These are phyloP conservation scores for Lichtheimia ornata DNA, from an alignment of 371 early-diverging fungal genomes.

Conservation along the genomic window DNA sequence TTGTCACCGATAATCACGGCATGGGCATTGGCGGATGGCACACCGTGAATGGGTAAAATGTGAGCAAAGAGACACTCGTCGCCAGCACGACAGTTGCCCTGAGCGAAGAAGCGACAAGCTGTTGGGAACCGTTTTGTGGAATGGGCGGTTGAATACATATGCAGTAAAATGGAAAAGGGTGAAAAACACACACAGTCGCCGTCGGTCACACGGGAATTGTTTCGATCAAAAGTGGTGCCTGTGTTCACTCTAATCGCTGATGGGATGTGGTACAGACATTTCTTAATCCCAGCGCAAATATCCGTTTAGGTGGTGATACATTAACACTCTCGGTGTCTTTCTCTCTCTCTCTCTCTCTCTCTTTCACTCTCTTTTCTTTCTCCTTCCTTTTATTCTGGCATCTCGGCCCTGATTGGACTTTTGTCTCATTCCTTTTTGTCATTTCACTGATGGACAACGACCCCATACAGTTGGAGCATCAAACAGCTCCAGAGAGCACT, in stretches of 20 bases:
- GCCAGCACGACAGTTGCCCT: conserved; percentile 53
- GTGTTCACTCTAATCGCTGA: too few relatives aligned
- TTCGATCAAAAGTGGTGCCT: neutral
- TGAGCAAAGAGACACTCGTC: conserved; percentile 48
- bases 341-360: neutral
- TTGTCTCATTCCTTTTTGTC: conserved; percentile 15
- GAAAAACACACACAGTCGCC: neutral
- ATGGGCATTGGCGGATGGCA: conserved; percentile 22
- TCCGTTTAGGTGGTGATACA: neutral
- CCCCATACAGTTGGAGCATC: conserved; percentile 33
- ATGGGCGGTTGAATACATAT: conserved; percentile 25
- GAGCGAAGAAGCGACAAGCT: conserved; percentile 45
- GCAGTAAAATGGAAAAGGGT: neutral
- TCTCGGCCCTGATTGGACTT: conserved; percentile 9
- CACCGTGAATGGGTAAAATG: conserved; percentile 38
- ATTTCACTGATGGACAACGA: conserved; percentile 25
- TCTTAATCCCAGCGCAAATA: neutral
- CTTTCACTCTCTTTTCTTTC: neutral
- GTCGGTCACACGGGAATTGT: neutral
- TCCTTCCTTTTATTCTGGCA: conserved; percentile 12
- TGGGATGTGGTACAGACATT: neutral
- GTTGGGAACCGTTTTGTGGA: conserved; percentile 45
- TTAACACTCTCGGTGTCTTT: conserved; percentile 2
- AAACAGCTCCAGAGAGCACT: conserved; percentile 54
- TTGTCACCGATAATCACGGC: conserved; percentile 21